These are phyloP conservation scores for Erodium chrysanthum DNA, from an alignment of 441 rosid genomes.

Conservation along the genomic window DNA sequence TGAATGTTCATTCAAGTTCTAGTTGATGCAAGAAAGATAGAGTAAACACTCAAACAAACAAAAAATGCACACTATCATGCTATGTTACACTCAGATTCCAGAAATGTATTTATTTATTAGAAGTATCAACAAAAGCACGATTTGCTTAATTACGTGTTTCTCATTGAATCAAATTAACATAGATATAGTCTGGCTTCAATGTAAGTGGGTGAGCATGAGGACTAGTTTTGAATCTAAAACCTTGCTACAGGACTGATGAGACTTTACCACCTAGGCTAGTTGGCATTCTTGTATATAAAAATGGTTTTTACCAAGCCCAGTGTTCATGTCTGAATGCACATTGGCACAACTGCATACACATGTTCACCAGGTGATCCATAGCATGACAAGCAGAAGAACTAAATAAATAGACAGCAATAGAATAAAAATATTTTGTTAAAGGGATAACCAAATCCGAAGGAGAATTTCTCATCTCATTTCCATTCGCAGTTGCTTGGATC, in stretches of 20 bases:
- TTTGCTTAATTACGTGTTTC: not conserved
- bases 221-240: not conserved
- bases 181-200: not conserved
- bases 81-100: not conserved
- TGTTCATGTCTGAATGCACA: not conserved
- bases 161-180: not conserved
- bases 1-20: slow-evolving; percentile 5
- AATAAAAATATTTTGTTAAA: not conserved
- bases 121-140: not conserved
- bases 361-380: not conserved
- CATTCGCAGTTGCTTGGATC: not conserved
- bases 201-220: not conserved
- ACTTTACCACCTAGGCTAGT: not conserved
- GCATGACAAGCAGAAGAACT: not conserved
- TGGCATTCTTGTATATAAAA: not conserved
- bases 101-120: not conserved
- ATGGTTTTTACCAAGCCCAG: not conserved
- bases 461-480: not conserved
- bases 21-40: not conserved
- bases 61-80: not conserved
- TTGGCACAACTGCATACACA: not conserved
- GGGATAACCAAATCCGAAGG: not conserved
- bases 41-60: not conserved
- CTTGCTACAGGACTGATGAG: not conserved
- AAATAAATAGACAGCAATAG: not conserved